Percentiles rank a stretch among this genome's conserved stretches.
Conservation (phyloP, 2,329 filamentous ascomycete genomes). For the Didymella exigua region DNA sequence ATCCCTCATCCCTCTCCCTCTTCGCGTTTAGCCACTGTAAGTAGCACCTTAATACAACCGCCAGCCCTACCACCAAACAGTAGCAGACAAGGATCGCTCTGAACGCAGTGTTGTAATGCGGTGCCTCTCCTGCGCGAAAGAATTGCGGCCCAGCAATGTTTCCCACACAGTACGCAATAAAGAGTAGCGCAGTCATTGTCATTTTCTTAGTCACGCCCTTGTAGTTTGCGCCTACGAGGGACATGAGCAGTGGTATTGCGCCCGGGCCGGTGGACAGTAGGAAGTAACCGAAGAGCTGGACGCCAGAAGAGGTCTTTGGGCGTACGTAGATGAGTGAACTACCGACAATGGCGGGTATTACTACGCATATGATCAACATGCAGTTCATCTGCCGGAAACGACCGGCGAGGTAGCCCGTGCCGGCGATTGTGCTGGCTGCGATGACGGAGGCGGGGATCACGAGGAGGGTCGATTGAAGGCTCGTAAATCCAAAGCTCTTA, state of each 20-base stretch:
- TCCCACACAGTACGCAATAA: constrained; percentile 5
- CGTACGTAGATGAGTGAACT: constrained; percentile 6
- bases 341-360: constrained; percentile 6
- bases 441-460: constrained; percentile 10
- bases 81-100: constrained; percentile 24
- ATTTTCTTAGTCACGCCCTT: constrained; percentile 10
- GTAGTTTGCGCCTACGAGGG: constrained; percentile 9
- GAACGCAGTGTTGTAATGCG: constrained; percentile 9
- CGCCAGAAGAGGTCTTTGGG: neutral
- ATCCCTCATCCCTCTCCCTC: constrained; percentile 25
- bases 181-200: constrained; percentile 5
- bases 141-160: constrained; percentile 12
- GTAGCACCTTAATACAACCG: constrained; percentile 24
- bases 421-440: constrained; percentile 7
- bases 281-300: constrained; percentile 10
- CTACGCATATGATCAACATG: constrained; percentile 5
- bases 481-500: constrained; percentile 13
- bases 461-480: constrained; percentile 7
- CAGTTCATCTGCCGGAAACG: constrained; percentile 7
- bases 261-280: constrained; percentile 1
- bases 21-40: constrained; percentile 28
- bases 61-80: constrained; percentile 41
- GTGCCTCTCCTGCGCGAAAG: neutral
- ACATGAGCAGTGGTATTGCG: constrained; percentile 8
- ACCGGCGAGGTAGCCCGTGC: constrained; percentile 3